Base-by-base conservation (phyloP, 768 basidiomycete genomes). In the Butyriboletus loyo region DNA sequence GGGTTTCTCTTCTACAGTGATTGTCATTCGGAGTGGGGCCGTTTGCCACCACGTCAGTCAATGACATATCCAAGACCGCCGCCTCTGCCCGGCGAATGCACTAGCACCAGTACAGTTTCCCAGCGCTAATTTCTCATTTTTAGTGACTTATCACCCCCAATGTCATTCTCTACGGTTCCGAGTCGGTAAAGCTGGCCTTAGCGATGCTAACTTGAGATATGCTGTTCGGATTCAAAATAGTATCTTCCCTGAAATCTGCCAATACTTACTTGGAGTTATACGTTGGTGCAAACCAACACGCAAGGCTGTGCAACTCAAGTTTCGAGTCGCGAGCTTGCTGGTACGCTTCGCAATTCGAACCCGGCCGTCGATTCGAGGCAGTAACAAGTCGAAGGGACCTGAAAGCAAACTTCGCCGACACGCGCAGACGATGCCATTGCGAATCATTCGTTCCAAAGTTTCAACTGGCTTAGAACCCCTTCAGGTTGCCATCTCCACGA, bases 401-500 rank as follows among this genome's bases (percentile, higher is more conserved):
- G 31, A 44, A 37, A 15, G 9, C 10, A 17, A n/a, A 24, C 32
- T 32, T 27, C 21, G 25, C 24, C 21, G 7, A 15, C 27, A n/a
- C 27, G 6, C 28, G n/a, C 11, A 24, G 10, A 52, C 40, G 8
- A 72, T 70, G 69, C 69, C 71, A 32, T 44, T 70, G 30, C 66
- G 55, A 43, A 61, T 62, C 40, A 46, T 67, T 38, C 66, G 65
- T 38, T 65, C 66, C 32, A 68, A 56, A 45, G 54, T 64, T 24
- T 59, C 63, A 15, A 22, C 14, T 0, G 59, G 43, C 10, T 54
- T 63, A 11, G 65, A 66, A 40, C 64, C 66, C 1, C 66, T 75
- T 47, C 64, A 62, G 32, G 58, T 58, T 30, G 71, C 69, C 2
- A 54, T 71, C 22, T 52, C 66, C 11, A 66, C 70, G 0, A 67